Evolutionary conservation across 2,329 filamentous ascomycete species (phyloP).

Genomic region (Pestalotiopsis sp.): DNA sequence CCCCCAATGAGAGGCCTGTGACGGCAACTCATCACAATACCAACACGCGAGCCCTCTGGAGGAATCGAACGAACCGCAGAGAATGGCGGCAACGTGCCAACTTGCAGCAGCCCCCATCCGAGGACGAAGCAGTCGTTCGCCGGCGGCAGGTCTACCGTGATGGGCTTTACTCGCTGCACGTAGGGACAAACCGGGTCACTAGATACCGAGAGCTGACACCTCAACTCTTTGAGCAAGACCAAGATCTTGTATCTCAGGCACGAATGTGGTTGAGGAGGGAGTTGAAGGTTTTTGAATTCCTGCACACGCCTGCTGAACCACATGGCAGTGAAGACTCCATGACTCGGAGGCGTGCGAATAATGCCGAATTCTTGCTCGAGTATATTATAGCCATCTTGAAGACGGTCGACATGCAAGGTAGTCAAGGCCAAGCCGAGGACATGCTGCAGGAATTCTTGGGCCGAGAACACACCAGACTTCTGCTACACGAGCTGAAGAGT

Average conservation of each 20-base stretch:
- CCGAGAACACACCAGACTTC: slow-evolving; percentile 69
- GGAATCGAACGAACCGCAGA: slow-evolving; percentile 13
- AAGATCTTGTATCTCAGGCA: slow-evolving; percentile 74
- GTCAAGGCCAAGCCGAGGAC: slow-evolving; percentile 76
- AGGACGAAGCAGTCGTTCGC: slow-evolving; percentile 47
- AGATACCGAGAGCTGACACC: slow-evolving; percentile 76
- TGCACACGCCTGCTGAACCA: slow-evolving; percentile 42
- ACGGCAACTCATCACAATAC: background rate
- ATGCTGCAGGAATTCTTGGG: slow-evolving; percentile 80
- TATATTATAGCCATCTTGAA: slow-evolving; percentile 85
- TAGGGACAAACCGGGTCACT: slow-evolving; percentile 80
- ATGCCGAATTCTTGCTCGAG: slow-evolving; percentile 83
- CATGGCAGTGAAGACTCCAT: slow-evolving; percentile 24
- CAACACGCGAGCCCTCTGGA: slow-evolving; percentile 1
- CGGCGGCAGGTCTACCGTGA: slow-evolving; percentile 75
- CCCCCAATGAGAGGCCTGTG: slow-evolving; percentile 11
- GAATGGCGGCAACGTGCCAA: slow-evolving; percentile 15
- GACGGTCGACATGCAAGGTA: slow-evolving; percentile 79
- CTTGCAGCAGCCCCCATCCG: slow-evolving; percentile 22
- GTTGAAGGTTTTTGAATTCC: slow-evolving; percentile 78
- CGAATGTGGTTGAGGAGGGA: slow-evolving; percentile 83
- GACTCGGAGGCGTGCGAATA: slow-evolving; percentile 56
- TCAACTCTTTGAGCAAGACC: slow-evolving; percentile 62
- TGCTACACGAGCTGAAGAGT: slow-evolving; percentile 81
- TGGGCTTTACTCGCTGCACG: slow-evolving; percentile 75